Base-by-base conservation (phyloP, 2,329 filamentous ascomycete species). In the Metarhizium humberi region DNA sequence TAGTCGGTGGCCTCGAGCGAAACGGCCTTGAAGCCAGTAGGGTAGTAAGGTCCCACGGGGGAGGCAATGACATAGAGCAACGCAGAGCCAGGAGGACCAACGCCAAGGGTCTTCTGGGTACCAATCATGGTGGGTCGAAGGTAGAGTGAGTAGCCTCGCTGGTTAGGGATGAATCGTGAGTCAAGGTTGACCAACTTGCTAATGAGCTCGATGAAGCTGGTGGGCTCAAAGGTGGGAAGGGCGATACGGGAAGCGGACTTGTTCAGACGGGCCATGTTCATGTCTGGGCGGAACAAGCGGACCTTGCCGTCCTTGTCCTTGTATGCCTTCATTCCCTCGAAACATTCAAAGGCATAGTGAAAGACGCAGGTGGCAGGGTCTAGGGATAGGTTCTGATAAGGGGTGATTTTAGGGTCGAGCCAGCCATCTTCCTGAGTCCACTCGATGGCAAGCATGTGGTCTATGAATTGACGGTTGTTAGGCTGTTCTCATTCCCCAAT, bases 271-370 rank as follows among this genome's bases (percentile, higher is more conserved):
- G 79, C 85, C 92, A 97, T 97, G 78, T 99, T 99, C 81, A 84
- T 94, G 71, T 95, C 87, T 2, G 94, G 94, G 38, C 94, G 84
- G 81, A 99, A 99, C 54, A 99, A 78, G 55, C 92, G 86, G 63
- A 96, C 82, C 57, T 85, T 76, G 63, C 90, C 90, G 47, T 82
- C 69, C 65, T 80, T 83, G 75, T 95, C 90, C 73, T 92, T 95
- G 81, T 99, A 99, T 57, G 94, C 94, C 78, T 99, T 99, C 91
- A 97, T 96, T 63, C 94, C 94, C 78, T 99, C 94, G 73, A 99
- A 99, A 71, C 88, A 94, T 73, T 95, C 90, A 69, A 97, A 97
- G 51, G 90, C 94, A 74, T 99, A 99, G 81, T 99, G 94, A 75
- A 99, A 92, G 59, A 97, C 94, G 75, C 92, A 97, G 38, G 90